Evolutionary conservation across 352 stramenopile genomes (phyloP), one percentile per base, ranked within the genome.

Genomic region (Globisporangium polare): DNA sequence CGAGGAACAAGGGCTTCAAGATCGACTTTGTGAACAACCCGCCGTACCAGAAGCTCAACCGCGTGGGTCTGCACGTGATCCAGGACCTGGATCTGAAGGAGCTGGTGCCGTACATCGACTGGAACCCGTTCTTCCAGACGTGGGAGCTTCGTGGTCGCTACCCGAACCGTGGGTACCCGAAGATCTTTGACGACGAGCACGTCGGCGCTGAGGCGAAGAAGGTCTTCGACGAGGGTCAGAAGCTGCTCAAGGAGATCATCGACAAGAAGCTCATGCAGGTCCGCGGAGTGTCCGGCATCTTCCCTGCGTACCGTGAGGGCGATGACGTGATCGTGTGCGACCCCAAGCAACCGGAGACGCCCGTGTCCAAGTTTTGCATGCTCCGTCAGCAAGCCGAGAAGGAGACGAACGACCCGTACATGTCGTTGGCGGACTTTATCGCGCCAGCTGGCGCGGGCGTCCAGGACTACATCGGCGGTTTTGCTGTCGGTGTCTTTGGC

Each of bases 111-210:
- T 98, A 96, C 74, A 99, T 99, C 64, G 97, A 99, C 72, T 99
- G 97, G 97, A 99, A 98, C 69, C 96, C 97, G 15, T 99, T 99
- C 76, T 99, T 99, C 82, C 95, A 99, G 78, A 98, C 94, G 31
- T 99, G 95, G 96, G 96, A 99, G 68, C 78, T 99, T 45, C 83
- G 97, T 60, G 97, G 96, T 24, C 89, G 96, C 49, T 99, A 99
- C 72, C 97, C 96, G 26, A 99, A 99, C 75, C 87, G 96, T 71
- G 95, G 95, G 20, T 99, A 99, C 71, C 96, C 96, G 7, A 98
- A 99, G 80, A 99, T 99, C 62, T 99, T 99, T 73, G 91, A 98
- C 60, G 97, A 99, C 68, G 90, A 98, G 65, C 77, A 82, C 24
- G 96, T 99, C 6, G 96, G 96, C 47, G 71, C 62, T 6, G 97